A percentile compares a stretch with the other conserved stretches of the same genome.
phyloP scores from a whole-genome alignment of 2,329 filamentous ascomycete genomes.

The Gliomastix tumulicola region DNA sequence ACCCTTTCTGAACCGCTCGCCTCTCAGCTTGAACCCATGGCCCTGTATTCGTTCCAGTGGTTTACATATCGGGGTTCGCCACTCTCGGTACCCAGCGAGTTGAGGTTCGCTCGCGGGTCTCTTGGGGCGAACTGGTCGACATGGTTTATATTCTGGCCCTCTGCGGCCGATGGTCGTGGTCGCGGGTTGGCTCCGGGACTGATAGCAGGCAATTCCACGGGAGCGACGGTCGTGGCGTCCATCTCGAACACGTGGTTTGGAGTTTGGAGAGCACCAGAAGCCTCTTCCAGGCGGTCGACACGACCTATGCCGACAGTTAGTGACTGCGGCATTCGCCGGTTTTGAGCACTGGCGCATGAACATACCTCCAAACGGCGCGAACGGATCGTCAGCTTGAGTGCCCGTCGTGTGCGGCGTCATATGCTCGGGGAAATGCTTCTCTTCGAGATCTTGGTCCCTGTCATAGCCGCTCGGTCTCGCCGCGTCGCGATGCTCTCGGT shows the following conservation, averaged over 20 bases:
- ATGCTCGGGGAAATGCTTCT: conserved; percentile 16
- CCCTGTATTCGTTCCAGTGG: conserved; percentile 26
- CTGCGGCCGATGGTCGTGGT: conserved; percentile 4
- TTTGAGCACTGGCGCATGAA: too few relatives aligned
- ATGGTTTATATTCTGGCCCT: too few relatives aligned
- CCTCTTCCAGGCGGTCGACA: conserved; percentile 19
- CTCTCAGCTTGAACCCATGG: conserved; percentile 2
- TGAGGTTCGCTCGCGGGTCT: conserved; percentile 27
- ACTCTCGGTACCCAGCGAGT: conserved; percentile 17
- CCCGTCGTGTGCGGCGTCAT: conserved; percentile 16
- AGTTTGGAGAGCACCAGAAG: too few relatives aligned
- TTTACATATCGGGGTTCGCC: conserved; percentile 23
- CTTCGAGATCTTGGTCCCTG: conserved; percentile 9
- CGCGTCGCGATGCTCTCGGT: conserved; percentile 3
- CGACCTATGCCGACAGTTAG: too few relatives aligned
- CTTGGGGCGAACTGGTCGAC: too few relatives aligned
- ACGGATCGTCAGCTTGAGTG: conserved; percentile 23
- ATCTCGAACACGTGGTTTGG: conserved; percentile 26
- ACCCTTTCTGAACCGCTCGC: neutral
- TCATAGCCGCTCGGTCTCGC: conserved; percentile 4
- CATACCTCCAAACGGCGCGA: conserved; percentile 38
- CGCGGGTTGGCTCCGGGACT: conserved; percentile 8
- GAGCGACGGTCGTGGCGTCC: conserved; percentile 22
- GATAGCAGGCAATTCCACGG: conserved; percentile 23
- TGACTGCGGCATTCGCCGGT: too few relatives aligned